These are phyloP conservation scores for Metschnikowia bowlesiae DNA, from an alignment of 805 yeast genomes.

Conservation along the genomic window DNA sequence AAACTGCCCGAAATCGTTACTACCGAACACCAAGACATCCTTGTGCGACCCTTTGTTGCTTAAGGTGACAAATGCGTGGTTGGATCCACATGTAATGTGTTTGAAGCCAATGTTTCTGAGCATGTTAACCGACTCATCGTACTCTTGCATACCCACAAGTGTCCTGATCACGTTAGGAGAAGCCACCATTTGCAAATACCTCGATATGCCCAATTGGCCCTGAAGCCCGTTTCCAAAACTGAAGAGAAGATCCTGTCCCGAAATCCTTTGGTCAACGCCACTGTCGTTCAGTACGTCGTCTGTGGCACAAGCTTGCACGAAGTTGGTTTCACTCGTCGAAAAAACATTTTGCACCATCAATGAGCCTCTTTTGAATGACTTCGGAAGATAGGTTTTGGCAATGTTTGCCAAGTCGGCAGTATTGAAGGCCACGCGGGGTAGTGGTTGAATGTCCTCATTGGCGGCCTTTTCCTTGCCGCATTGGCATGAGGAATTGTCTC, in stretches of 20 bases:
- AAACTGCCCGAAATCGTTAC: constrained; percentile 74
- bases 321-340: constrained; percentile 65
- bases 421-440: constrained; percentile 49
- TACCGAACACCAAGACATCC: constrained; percentile 79
- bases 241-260: constrained; percentile 30
- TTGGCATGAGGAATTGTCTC: constrained; percentile 81
- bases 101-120: constrained; percentile 17
- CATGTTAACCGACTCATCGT: constrained; percentile 8
- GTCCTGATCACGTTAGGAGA: constrained; percentile 53
- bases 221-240: constrained; percentile 80
- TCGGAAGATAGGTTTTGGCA: constrained; percentile 12
- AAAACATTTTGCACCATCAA: constrained; percentile 43
- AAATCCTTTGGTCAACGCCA: background rate
- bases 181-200: constrained; percentile 67
- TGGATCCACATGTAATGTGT: constrained; percentile 56
- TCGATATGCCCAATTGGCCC: constrained; percentile 83
- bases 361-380: constrained; percentile 6
- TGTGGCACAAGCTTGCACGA: constrained; percentile 23
- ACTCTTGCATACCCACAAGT: constrained; percentile 16
- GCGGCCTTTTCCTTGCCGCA: constrained; percentile 66
- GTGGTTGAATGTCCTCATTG: constrained; percentile 62
- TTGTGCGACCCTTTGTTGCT: constrained; percentile 40
- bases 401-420: constrained; percentile 34
- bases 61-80: constrained; percentile 60
- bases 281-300: constrained; percentile 15